A percentile compares a stretch with the other conserved stretches of the same genome.
These are phyloP conservation scores for Priceomyces castillae DNA, from an alignment of 805 yeast genomes.

Conservation along the genomic window DNA sequence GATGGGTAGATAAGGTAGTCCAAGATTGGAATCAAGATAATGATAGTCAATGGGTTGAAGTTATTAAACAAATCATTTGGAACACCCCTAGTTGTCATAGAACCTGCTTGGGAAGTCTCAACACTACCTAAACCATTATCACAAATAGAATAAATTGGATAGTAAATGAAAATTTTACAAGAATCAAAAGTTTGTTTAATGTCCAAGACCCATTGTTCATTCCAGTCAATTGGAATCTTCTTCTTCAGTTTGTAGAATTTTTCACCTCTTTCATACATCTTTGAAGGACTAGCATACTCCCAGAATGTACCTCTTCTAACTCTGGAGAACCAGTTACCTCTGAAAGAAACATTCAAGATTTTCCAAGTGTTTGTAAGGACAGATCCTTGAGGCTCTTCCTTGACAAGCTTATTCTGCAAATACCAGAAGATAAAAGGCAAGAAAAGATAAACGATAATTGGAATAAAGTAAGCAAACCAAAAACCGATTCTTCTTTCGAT, in stretches of 20 bases:
- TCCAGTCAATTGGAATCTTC: constrained; percentile 35
- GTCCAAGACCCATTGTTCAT: constrained; percentile 48
- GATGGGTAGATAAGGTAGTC: constrained; percentile 48
- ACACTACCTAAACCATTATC: constrained; percentile 49
- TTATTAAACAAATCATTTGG: constrained; percentile 56
- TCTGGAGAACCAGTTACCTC: constrained; percentile 44
- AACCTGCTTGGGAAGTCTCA: constrained; percentile 53
- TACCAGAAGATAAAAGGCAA: constrained; percentile 28
- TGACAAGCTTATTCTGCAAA: constrained; percentile 28
- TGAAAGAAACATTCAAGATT: constrained; percentile 41
- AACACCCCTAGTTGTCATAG: constrained; percentile 51
- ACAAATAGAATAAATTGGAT: constrained; percentile 34
- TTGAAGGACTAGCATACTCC: constrained; percentile 48
- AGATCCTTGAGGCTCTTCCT: constrained; percentile 43
- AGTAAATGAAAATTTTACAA: constrained; percentile 46
- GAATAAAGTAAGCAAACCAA: constrained; percentile 54
- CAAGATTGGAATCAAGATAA: constrained; percentile 49
- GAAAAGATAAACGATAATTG: constrained; percentile 31
- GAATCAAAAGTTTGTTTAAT: constrained; percentile 42
- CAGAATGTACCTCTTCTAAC: constrained; percentile 40
- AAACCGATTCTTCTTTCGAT: constrained; percentile 51
- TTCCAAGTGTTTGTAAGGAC: constrained; percentile 43
- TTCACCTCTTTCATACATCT: constrained; percentile 44
- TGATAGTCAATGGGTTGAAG: constrained; percentile 54
- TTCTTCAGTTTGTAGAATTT: constrained; percentile 29